A percentile compares a stretch with the other conserved stretches of the same genome.
Evolutionary conservation across 192 early-diverging fungal species (phyloP).

Genomic region (Chytriomyces sp.): DNA sequence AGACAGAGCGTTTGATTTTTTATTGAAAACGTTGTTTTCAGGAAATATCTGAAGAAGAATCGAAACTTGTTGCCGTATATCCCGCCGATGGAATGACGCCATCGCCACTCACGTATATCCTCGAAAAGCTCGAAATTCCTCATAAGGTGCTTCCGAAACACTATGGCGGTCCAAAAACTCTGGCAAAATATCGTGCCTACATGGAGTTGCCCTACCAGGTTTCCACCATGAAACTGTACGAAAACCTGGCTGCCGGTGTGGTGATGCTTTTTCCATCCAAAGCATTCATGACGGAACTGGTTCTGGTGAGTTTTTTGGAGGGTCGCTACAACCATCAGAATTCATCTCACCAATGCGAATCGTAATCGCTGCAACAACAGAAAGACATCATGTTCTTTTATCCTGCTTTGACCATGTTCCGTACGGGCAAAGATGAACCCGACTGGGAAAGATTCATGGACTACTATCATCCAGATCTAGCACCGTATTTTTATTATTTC

Average conservation of each 20-base stretch:
- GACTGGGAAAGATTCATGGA: slow-evolving; percentile 4
- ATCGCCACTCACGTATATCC: not conserved
- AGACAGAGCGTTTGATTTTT: not conserved
- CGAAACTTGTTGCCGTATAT: not conserved
- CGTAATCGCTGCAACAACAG: not conserved
- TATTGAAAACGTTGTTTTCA: not conserved
- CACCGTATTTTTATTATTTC: slow-evolving; percentile 17
- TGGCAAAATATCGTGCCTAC: slow-evolving; percentile 22
- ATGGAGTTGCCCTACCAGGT: slow-evolving; percentile 22
- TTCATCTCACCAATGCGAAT: not conserved
- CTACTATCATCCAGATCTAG: slow-evolving; percentile 14
- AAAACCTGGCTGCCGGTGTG: slow-evolving; percentile 17
- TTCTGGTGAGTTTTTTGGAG: not conserved
- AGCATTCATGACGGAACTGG: slow-evolving; percentile 9
- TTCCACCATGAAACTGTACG: slow-evolving; percentile 30
- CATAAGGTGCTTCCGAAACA: slow-evolving; percentile 11
- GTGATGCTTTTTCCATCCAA: slow-evolving; percentile 1
- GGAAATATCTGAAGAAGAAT: not conserved
- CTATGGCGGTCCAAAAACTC: slow-evolving; percentile 14
- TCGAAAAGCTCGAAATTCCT: not conserved
- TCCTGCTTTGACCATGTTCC: not conserved
- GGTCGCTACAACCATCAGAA: not conserved
- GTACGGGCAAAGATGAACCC: not conserved
- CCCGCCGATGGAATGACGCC: not conserved
- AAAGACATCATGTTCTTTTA: slow-evolving; percentile 5